Base-by-base conservation (phyloP, 345 rosid species). In the Cardamine resedifolia region DNA sequence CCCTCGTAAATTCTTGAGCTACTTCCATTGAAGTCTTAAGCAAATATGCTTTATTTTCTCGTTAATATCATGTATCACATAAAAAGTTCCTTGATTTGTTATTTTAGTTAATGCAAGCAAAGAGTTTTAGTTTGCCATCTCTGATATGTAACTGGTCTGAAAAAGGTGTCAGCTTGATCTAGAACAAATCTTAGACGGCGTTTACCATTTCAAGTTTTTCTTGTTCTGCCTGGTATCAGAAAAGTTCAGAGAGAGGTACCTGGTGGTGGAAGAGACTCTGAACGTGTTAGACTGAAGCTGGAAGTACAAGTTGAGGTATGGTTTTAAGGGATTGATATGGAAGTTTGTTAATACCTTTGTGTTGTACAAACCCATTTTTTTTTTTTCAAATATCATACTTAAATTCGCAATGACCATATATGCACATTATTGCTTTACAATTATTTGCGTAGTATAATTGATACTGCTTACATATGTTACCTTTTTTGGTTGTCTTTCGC, bases 201-300 rank as follows among this genome's bases (percentile, higher is more conserved):
- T 58, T 47, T 10, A 48, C 34, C 4, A n/a, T 31, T 31, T 20
- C 2, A 10, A 6, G 20, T 26, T 53, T 21, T 19, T 31, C 26
- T 31, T 58, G 52, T 27, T 36, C 10, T 64, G 7, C 20, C 14
- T 65, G 58, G 3, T 63, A 50, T 70, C 68, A 94, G n/a, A n/a
- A n/a, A n/a, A n/a, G n/a, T n/a, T n/a, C n/a, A n/a, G n/a, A n/a
- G n/a, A n/a, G n/a, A n/a, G n/a, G n/a, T n/a, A n/a, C n/a, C n/a
- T n/a, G n/a, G n/a, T n/a, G n/a, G n/a, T n/a, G n/a, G n/a, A n/a
- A n/a, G n/a, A n/a, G n/a, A n/a, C n/a, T n/a, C n/a, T n/a, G n/a
- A n/a, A n/a, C n/a, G n/a, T n/a, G n/a, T n/a, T n/a, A n/a, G n/a
- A n/a, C n/a, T n/a, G n/a, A n/a, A n/a, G n/a, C n/a, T n/a, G n/a